These are phyloP conservation scores for Naganishia liquefaciens DNA, from an alignment of 1,284 basidiomycete genomes.

Conservation along the genomic window DNA sequence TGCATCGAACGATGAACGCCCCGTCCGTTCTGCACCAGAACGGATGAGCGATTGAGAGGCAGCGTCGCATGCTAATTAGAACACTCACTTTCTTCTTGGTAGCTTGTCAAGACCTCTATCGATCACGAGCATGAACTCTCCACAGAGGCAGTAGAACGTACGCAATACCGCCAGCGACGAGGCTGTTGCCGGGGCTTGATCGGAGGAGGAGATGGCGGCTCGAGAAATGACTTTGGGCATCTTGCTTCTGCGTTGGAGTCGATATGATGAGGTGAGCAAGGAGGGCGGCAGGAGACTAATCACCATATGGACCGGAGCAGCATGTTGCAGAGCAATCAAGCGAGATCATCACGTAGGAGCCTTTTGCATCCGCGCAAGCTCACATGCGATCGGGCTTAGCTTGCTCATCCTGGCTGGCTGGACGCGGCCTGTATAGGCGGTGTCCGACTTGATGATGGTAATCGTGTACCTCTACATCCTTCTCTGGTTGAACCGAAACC, in stretches of 20 bases:
- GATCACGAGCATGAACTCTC: constrained; percentile 53
- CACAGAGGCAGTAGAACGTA: constrained; percentile 55
- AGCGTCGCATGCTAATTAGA: background rate
- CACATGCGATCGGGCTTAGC: constrained; percentile 17
- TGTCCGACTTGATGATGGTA: background rate
- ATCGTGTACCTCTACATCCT: too few relatives aligned
- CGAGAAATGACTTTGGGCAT: constrained; percentile 55
- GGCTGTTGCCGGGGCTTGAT: constrained; percentile 44
- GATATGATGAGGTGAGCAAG: background rate
- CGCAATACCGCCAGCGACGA: constrained; percentile 49
- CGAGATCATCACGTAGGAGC: background rate
- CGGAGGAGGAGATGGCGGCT: constrained; percentile 51
- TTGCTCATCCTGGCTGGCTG: constrained; percentile 4
- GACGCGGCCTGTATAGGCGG: background rate
- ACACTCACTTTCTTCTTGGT: constrained; percentile 46
- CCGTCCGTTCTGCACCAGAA: constrained; percentile 45
- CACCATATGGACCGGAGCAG: too few relatives aligned
- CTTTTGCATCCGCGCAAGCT: background rate
- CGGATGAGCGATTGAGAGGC: background rate
- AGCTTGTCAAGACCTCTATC: constrained; percentile 52
- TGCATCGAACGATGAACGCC: constrained; percentile 48
- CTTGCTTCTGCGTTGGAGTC: background rate
- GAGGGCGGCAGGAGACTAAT: background rate
- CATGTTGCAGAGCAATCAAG: too few relatives aligned
- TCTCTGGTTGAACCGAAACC: background rate